These are phyloP conservation scores for Termitomyces sp. DNA, from an alignment of 768 basidiomycete species.

Conservation along the genomic window DNA sequence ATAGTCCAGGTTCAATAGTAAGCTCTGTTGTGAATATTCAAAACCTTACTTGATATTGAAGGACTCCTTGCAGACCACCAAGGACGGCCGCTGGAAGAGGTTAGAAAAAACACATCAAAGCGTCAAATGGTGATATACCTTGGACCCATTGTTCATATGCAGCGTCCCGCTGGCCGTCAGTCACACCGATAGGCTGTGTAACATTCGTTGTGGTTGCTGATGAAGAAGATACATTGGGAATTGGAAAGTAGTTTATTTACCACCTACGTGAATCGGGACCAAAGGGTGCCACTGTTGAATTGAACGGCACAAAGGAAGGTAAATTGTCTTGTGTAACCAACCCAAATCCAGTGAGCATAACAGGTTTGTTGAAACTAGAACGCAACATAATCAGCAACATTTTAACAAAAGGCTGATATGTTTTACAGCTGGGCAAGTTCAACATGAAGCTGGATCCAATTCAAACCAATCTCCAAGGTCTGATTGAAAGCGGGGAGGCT, in stretches of 20 bases:
- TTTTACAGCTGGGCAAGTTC: slow-evolving; percentile 39
- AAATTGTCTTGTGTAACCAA: slow-evolving; percentile 54
- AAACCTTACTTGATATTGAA: slow-evolving; percentile 40
- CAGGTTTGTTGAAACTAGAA: slow-evolving; percentile 50
- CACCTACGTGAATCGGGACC: slow-evolving; percentile 25
- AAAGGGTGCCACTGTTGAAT: slow-evolving; percentile 40
- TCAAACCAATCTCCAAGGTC: slow-evolving; percentile 41
- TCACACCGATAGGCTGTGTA: slow-evolving; percentile 41
- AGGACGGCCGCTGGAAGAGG: slow-evolving; percentile 32
- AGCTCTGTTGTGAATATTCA: background rate
- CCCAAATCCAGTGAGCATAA: slow-evolving; percentile 52
- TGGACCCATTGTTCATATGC: slow-evolving; percentile 52
- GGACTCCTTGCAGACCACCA: slow-evolving; percentile 35
- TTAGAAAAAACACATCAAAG: background rate
- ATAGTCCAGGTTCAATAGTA: slow-evolving; percentile 9
- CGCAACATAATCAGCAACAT: background rate
- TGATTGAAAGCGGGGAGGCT: slow-evolving; percentile 47
- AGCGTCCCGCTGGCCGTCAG: slow-evolving; percentile 44
- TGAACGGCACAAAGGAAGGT: slow-evolving; percentile 58
- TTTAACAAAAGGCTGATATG: background rate
- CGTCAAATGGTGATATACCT: slow-evolving; percentile 22
- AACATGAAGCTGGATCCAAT: slow-evolving; percentile 53
- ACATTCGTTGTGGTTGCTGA: slow-evolving; percentile 1
- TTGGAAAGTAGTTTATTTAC: background rate
- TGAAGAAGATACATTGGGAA: background rate